These are phyloP conservation scores for Chytriomyces sp. DNA, from an alignment of 192 early-diverging fungal species.

Conservation along the genomic window DNA sequence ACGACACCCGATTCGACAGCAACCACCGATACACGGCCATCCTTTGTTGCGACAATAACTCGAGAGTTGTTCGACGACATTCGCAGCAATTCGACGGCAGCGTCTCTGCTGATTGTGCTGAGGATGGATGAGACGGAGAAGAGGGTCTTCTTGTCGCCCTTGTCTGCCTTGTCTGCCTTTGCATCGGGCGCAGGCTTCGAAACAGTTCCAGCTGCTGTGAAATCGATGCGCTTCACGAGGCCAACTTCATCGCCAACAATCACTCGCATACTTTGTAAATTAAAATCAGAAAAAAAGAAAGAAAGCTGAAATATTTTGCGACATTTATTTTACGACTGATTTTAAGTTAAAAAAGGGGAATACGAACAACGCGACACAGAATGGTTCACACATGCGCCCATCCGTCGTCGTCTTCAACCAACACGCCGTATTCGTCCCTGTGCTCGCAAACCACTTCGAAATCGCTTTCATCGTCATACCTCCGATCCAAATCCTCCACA, in stretches of 20 bases:
- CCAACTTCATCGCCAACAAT: constrained; percentile 22
- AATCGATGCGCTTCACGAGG: constrained; percentile 7
- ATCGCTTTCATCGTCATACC: no score
- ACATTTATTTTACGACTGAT: no score
- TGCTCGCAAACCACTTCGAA: no score
- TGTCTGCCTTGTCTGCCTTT: not conserved
- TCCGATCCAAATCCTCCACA: no score
- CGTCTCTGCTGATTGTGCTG: not conserved
- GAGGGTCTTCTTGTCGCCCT: not conserved
- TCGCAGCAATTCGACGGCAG: not conserved
- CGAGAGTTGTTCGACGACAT: not conserved
- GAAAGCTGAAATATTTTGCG: no score
- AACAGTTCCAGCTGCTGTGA: not conserved
- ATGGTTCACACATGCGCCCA: no score
- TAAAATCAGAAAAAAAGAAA: no score
- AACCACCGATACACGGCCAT: constrained; percentile 41
- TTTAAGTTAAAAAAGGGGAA: no score
- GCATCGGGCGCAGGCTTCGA: not conserved
- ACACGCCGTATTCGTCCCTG: no score
- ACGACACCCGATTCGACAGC: constrained; percentile 40
- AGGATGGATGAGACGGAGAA: not conserved
- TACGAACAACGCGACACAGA: no score
- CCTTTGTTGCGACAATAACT: constrained; percentile 40
- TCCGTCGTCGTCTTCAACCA: no score
- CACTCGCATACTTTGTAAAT: not conserved